phyloP scores from a whole-genome alignment of 805 yeast species.

The Pichia pseudocactophila region DNA sequence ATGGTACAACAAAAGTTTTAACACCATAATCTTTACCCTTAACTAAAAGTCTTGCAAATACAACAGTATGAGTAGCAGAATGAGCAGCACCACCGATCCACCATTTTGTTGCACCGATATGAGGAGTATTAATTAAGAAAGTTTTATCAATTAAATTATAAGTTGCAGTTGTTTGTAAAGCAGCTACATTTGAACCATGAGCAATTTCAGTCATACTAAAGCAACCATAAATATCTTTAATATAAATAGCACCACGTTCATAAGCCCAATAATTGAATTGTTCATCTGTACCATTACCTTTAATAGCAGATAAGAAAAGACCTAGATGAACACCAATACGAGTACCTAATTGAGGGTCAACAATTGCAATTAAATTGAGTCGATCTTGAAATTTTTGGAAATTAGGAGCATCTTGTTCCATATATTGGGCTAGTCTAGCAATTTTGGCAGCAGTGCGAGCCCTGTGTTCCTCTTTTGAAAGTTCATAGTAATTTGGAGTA shows the following conservation, averaged over 20 bases:
- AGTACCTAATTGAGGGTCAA: conserved; percentile 76
- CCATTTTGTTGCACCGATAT: conserved; percentile 92
- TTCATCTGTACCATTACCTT: conserved; percentile 80
- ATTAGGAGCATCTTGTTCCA: conserved; percentile 36
- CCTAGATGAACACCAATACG: conserved; percentile 87
- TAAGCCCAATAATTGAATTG: conserved; percentile 80
- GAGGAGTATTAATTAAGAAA: conserved; percentile 77
- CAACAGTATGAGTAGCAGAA: conserved; percentile 81
- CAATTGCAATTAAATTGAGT: conserved; percentile 47
- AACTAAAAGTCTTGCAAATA: conserved; percentile 75
- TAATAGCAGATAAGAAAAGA: conserved; percentile 67
- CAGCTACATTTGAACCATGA: conserved; percentile 93
- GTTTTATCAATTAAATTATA: conserved; percentile 57
- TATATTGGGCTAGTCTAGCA: conserved; percentile 49
- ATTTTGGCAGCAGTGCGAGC: conserved; percentile 53
- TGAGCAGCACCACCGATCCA: conserved; percentile 99
- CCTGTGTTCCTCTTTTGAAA: conserved; percentile 47
- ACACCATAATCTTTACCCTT: conserved; percentile 86
- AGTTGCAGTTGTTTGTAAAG: conserved; percentile 85
- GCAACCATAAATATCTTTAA: conserved; percentile 71
- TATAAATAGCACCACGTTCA: conserved; percentile 50
- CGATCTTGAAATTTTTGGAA: conserved; percentile 47
- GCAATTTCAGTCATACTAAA: conserved; percentile 91
- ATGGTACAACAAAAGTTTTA: conserved; percentile 83
- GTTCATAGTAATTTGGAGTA: conserved; percentile 47